Conservation (phyloP, 805 yeast genomes). For the Starmerella cellae region DNA sequence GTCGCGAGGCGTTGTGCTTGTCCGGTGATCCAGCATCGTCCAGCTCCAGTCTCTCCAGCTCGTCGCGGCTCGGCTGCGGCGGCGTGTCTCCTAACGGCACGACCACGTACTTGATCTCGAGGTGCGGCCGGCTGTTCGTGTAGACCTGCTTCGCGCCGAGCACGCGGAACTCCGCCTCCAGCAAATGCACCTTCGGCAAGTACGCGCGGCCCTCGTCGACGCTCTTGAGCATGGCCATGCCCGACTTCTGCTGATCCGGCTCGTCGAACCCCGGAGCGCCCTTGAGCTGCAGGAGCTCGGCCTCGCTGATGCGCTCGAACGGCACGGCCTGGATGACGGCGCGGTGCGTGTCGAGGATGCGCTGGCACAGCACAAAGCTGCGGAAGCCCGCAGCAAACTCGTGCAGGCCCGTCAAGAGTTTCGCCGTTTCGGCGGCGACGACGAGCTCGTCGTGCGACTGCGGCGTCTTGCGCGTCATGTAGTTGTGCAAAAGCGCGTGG, state of each 20-base stretch:
- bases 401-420: conserved; percentile 53
- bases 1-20: conserved; percentile 50
- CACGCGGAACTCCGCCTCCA: conserved; percentile 63
- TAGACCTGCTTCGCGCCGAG: conserved; percentile 72
- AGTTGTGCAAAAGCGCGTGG: conserved; percentile 39
- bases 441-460: conserved; percentile 38
- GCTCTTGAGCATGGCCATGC: background rate
- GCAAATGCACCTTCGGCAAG: conserved; percentile 55
- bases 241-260: background rate
- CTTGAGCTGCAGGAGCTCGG: conserved; percentile 62
- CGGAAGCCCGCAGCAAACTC: conserved; percentile 76
- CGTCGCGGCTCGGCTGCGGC: conserved; percentile 15
- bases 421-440: conserved; percentile 51
- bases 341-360: conserved; percentile 54
- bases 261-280: conserved; percentile 23
- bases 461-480: conserved; percentile 39
- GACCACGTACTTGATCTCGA: conserved; percentile 61
- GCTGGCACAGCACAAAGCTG: conserved; percentile 47
- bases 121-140: conserved; percentile 59
- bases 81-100: conserved; percentile 46
- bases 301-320: conserved; percentile 35
- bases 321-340: conserved; percentile 64
- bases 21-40: conserved; percentile 21
- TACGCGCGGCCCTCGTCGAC: conserved; percentile 25
- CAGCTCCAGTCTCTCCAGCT: conserved; percentile 24